Base-by-base conservation (phyloP, 2,329 filamentous ascomycete genomes). In the Bipolaris oryzae region DNA sequence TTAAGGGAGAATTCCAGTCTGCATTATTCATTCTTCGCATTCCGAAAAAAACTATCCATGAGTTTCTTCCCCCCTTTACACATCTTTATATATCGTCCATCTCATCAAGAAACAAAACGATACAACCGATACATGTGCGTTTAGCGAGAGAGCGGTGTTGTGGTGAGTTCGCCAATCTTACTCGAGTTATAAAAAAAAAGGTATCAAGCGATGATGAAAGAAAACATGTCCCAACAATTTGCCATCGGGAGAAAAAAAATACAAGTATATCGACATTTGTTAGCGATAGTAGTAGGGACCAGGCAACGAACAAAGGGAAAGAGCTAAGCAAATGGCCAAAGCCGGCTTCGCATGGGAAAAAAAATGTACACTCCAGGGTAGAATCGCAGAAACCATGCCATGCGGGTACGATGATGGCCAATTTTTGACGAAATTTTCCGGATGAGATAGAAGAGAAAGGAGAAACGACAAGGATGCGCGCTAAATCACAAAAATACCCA, bases 211-310 rank as follows among this genome's bases (percentile, higher is more conserved):
- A 47, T 46, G 16, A n/a, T n/a, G n/a, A n/a, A n/a, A n/a, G n/a
- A 34, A 46, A 34, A 35, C 23, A 50, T 3, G 5, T 50, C 49
- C 33, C 46, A n/a, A n/a, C 39, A 56, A 52, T 51, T 58, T 23
- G 21, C 57, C 55, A 44, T 54, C 55, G n/a, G n/a, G n/a, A n/a
- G 16, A 23, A 50, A 55, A 63, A 66, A 69, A 66, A 35, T 16
- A 46, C 16, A 18, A 7, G 20, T 34, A 46, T 21, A 46, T 46
- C 43, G 28, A 21, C 43, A 23, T 31, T 10, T 2, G 18, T 46
- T 46, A 46, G 43, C 43, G 28, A 46, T 46, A 46, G 43, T 46
- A 46, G 43, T 41, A 13, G 3, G 13, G 25, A 3, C 5, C 13
- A n/a, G 11, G 34, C 28, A 28, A 47, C 35, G 35, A 16, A 45